These are phyloP conservation scores for Colletotrichum kahawae DNA, from an alignment of 2,329 filamentous ascomycete species.

Conservation along the genomic window DNA sequence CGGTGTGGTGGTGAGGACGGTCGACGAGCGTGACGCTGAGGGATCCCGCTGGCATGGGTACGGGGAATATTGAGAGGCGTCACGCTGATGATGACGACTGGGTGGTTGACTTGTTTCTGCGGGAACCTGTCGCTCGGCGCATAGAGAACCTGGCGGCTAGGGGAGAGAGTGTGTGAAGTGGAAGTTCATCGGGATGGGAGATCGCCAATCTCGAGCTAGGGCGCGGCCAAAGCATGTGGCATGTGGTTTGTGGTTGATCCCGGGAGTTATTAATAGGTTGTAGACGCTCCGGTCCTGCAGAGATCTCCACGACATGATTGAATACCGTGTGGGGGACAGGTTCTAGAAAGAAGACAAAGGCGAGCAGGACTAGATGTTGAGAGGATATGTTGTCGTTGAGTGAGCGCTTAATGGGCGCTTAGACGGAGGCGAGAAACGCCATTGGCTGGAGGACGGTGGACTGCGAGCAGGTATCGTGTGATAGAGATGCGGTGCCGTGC, in stretches of 20 bases:
- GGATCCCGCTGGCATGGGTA: background rate
- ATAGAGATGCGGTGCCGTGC: slow-evolving; percentile 11
- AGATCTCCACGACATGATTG: background rate
- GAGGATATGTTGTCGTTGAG: background rate
- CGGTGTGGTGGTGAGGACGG: background rate
- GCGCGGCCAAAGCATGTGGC: background rate
- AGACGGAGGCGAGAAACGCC: slow-evolving; percentile 3
- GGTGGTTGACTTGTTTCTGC: background rate
- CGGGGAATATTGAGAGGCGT: background rate
- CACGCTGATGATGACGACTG: background rate
- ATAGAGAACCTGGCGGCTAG: background rate
- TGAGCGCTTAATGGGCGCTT: slow-evolving; percentile 24
- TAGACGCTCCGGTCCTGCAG: background rate
- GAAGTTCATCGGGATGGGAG: background rate
- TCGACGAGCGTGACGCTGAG: slow-evolving; percentile 15
- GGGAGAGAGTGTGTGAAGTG: background rate
- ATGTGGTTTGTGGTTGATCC: background rate
- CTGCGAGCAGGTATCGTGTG: slow-evolving; percentile 5
- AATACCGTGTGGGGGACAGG: background rate
- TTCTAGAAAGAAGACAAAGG: slow-evolving; percentile 9
- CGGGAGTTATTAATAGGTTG: slow-evolving; percentile 23
- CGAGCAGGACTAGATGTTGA: background rate
- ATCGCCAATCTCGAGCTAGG: background rate
- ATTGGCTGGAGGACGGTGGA: slow-evolving; percentile 6
- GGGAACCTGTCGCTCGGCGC: slow-evolving; percentile 7